These are phyloP conservation scores for Vararia minispora DNA, from an alignment of 768 basidiomycete genomes.

Conservation along the genomic window DNA sequence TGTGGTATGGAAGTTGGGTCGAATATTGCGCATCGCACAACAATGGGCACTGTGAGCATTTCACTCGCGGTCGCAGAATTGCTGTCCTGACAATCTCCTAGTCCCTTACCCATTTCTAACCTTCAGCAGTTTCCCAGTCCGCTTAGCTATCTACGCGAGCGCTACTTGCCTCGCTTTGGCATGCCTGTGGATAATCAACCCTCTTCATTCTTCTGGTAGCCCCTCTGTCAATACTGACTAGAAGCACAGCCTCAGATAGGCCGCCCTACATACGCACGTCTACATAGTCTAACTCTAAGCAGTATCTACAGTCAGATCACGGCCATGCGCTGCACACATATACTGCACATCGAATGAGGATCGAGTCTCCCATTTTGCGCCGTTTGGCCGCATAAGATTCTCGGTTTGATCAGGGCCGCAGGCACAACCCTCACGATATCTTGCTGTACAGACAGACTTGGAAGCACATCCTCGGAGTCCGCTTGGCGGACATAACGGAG, in stretches of 20 bases:
- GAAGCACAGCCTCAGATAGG: conserved; percentile 5
- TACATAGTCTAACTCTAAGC: too few species aligned
- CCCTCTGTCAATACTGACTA: conserved; percentile 1
- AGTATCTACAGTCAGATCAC: too few species aligned
- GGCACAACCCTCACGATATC: too few species aligned
- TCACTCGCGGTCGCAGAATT: background rate
- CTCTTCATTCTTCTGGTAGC: conserved; percentile 31
- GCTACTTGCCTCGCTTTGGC: conserved; percentile 39
- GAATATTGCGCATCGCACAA: conserved; percentile 54
- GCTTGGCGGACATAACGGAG: too few species aligned
- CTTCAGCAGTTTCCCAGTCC: conserved; percentile 35
- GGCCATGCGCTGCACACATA: too few species aligned
- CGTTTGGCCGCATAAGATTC: too few species aligned
- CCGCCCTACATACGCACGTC: conserved; percentile 4
- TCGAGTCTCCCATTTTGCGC: too few species aligned
- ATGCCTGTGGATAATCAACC: conserved; percentile 51
- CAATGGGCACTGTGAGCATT: conserved; percentile 47
- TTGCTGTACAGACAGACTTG: too few species aligned
- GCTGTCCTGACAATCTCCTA: conserved; percentile 17
- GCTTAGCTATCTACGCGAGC: conserved; percentile 49
- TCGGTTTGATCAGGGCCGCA: too few species aligned
- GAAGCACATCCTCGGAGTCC: too few species aligned
- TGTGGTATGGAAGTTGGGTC: conserved; percentile 51
- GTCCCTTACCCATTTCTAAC: conserved; percentile 84
- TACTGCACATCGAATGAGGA: too few species aligned